phyloP scores from a whole-genome alignment of 1,284 basidiomycete genomes.

The Schizophyllum commune region DNA sequence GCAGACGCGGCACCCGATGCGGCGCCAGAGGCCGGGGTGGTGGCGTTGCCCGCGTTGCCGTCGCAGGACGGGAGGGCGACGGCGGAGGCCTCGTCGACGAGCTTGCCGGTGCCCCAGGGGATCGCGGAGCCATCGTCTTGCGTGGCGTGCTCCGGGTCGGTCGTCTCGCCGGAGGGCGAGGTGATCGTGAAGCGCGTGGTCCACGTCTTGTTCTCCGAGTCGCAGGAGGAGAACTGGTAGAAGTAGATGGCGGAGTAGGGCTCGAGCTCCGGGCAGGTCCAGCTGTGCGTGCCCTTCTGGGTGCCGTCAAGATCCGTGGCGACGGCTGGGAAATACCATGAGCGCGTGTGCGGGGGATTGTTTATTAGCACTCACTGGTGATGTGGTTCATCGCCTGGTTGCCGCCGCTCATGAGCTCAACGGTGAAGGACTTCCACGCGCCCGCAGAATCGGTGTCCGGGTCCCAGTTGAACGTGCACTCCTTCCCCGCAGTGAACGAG shows the following conservation, averaged over 20 bases:
- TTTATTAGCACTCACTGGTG: conserved; percentile 34
- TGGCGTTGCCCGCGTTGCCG: neutral
- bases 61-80: conserved; percentile 24
- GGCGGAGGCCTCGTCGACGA: conserved; percentile 37
- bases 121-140: conserved; percentile 50
- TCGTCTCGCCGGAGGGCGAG: conserved; percentile 37
- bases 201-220: conserved; percentile 47
- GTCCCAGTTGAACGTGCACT: conserved; percentile 49
- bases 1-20: conserved; percentile 2
- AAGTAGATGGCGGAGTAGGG: conserved; percentile 72
- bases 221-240: conserved; percentile 59
- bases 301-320: conserved; percentile 43
- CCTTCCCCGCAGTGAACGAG: conserved; percentile 45
- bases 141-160: conserved; percentile 40
- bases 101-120: conserved; percentile 63
- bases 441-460: conserved; percentile 40
- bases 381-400: conserved; percentile 67
- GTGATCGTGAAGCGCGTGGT: conserved; percentile 79
- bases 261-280: conserved; percentile 70
- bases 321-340: conserved; percentile 34
- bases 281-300: conserved; percentile 51
- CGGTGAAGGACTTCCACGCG: conserved; percentile 56
- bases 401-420: conserved; percentile 74
- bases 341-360: neutral
- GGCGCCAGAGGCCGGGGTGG: conserved; percentile 1